Evolutionary conservation across 441 rosid species (phyloP).

Genomic region (Populus tomentosa): DNA sequence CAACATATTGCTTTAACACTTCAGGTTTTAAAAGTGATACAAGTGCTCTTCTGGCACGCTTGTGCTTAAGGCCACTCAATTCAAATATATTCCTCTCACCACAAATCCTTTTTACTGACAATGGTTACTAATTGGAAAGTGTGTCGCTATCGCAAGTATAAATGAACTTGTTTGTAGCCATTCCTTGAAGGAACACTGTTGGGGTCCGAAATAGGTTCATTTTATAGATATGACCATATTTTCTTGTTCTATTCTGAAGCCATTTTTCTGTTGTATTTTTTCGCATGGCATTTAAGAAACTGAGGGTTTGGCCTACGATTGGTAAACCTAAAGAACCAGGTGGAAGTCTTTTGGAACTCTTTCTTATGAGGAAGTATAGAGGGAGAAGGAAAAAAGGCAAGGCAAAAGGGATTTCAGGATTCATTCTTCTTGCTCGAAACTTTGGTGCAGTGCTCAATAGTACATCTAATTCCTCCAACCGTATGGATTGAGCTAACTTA

Average conservation of each 20-base stretch:
- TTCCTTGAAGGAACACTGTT: constrained; percentile 33
- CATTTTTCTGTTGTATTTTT: constrained; percentile 25
- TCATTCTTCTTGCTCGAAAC: too few species aligned
- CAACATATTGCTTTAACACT: constrained; percentile 28
- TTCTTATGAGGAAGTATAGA: constrained; percentile 12
- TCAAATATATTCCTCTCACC: constrained; percentile 28
- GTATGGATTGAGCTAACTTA: too few species aligned
- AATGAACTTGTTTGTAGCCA: constrained; percentile 39
- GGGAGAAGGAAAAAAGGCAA: constrained; percentile 10
- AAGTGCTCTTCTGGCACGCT: constrained; percentile 29
- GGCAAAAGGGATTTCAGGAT: too few species aligned
- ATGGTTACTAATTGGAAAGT: constrained; percentile 20
- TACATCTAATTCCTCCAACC: too few species aligned
- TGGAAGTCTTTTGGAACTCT: not conserved
- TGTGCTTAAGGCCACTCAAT: constrained; percentile 34
- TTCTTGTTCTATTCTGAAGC: constrained; percentile 21
- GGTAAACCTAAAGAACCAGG: constrained; percentile 32
- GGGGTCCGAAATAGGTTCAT: constrained; percentile 25
- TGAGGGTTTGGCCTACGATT: constrained; percentile 24
- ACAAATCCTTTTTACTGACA: constrained; percentile 16
- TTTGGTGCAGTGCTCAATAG: too few species aligned
- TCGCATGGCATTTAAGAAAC: constrained; percentile 23
- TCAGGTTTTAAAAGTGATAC: constrained; percentile 36
- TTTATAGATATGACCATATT: constrained; percentile 34
- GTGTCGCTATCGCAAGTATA: constrained; percentile 16